Evolutionary conservation across 495 filamentous ascomycete genomes (phyloP).

Genomic region (Penicillium egyptiacum): DNA sequence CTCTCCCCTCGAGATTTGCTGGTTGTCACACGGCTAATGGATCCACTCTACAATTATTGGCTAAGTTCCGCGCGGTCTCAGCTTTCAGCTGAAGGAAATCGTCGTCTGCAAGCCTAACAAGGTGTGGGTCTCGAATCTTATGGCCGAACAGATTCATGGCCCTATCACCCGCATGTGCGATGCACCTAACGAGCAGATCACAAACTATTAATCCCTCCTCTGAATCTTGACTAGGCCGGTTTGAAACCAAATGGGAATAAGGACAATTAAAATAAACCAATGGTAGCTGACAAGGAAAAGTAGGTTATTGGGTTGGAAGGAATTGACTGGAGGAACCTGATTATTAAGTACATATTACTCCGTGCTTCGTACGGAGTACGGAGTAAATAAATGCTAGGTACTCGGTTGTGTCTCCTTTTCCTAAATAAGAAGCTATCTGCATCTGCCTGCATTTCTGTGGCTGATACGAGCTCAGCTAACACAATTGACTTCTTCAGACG

Average conservation of each 20-base stretch:
- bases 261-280: not conserved
- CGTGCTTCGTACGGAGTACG: not conserved
- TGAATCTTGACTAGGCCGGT: not conserved
- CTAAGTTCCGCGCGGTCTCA: not conserved
- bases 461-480: not conserved
- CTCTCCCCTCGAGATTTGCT: not conserved
- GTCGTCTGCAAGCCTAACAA: not conserved
- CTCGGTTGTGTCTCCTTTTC: not conserved
- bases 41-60: constrained; percentile 2
- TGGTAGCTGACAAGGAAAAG: too few relatives aligned
- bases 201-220: not conserved
- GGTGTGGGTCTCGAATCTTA: not conserved
- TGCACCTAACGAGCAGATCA: not conserved
- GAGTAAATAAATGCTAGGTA: too few relatives aligned
- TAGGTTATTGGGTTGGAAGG: too few relatives aligned
- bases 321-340: too few relatives aligned
- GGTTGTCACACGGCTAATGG: not conserved
- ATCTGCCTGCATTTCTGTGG: not conserved
- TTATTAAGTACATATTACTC: too few relatives aligned
- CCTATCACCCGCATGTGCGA: not conserved
- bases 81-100: not conserved
- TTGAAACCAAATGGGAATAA: not conserved
- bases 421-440: not conserved
- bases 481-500: not conserved
- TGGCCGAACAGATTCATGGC: not conserved